Conservation (phyloP, 371 early-diverging fungal species). For the Basidiobolus meristosporus region DNA sequence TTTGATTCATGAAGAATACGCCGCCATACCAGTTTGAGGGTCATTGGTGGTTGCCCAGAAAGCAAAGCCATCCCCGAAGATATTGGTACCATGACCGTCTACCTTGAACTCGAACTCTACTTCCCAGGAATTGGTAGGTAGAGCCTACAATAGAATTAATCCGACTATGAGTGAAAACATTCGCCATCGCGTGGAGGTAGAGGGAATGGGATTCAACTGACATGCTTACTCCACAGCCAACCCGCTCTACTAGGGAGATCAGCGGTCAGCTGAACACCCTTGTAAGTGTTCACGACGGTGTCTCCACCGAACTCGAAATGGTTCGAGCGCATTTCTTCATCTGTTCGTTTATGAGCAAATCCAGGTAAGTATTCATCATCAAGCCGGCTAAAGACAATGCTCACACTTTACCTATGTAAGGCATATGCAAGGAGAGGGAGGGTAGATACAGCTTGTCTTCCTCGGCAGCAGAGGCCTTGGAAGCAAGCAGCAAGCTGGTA, state of each 20-base stretch:
- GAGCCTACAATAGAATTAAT: constrained; percentile 16
- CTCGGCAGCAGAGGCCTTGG: too few species aligned
- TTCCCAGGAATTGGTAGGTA: constrained; percentile 56
- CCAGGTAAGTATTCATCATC: too few species aligned
- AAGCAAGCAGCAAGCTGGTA: too few species aligned
- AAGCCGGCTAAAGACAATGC: too few species aligned
- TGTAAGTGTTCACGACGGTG: constrained; percentile 45
- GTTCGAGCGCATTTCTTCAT: too few species aligned
- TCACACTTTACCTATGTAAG: too few species aligned
- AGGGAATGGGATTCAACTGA: constrained; percentile 7
- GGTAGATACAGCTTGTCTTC: too few species aligned
- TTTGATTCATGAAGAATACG: background rate
- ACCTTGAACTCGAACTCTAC: constrained; percentile 87
- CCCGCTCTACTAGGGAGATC: constrained; percentile 66
- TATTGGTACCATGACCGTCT: constrained; percentile 26
- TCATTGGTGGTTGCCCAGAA: constrained; percentile 63
- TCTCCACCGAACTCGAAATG: constrained; percentile 57
- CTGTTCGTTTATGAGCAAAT: too few species aligned
- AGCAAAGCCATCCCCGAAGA: constrained; percentile 86
- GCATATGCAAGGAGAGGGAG: too few species aligned
- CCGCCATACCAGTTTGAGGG: constrained; percentile 12
- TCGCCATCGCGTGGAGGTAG: background rate
- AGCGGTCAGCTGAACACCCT: constrained; percentile 65
- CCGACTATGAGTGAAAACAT: background rate
- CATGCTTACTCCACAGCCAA: constrained; percentile 64